These are phyloP conservation scores for Nephelium lappaceum DNA, from an alignment of 345 rosid genomes.

Conservation along the genomic window DNA sequence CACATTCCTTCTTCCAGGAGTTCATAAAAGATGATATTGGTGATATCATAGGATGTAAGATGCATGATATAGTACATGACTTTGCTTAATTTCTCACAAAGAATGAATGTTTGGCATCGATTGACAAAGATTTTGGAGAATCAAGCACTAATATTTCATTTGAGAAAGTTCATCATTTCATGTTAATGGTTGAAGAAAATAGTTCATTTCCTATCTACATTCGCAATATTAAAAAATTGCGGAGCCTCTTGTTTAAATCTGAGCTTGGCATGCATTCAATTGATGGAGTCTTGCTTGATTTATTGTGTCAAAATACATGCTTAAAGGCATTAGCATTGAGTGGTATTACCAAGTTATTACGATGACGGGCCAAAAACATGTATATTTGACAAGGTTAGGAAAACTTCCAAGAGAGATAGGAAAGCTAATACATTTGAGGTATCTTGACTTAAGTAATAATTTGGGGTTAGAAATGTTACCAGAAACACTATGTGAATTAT, in stretches of 20 bases:
- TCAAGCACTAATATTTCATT: background rate
- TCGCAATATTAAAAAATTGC: no score
- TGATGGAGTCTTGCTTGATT: no score
- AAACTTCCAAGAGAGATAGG: constrained; percentile 22
- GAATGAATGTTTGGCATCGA: background rate
- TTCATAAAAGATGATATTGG: no score
- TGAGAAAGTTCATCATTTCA: constrained; percentile 20
- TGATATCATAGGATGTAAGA: no score
- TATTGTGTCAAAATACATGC: no score
- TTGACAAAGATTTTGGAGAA: no score
- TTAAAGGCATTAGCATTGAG: no score
- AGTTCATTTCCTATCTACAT: background rate
- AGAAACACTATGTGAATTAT: constrained; percentile 16
- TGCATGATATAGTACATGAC: background rate
- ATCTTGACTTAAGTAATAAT: constrained; percentile 20
- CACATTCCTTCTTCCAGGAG: no score
- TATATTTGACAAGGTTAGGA: background rate
- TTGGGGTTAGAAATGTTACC: constrained; percentile 16
- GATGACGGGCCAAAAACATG: fast-evolving
- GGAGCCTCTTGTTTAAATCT: no score
- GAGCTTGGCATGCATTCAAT: no score
- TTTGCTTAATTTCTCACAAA: background rate
- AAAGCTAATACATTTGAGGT: constrained; percentile 23
- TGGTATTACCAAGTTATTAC: background rate
- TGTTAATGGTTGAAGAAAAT: background rate